Evolutionary conservation across 345 rosid species (phyloP), one percentile per base, ranked within the genome.

Genomic region (Dovyalis caffra): DNA sequence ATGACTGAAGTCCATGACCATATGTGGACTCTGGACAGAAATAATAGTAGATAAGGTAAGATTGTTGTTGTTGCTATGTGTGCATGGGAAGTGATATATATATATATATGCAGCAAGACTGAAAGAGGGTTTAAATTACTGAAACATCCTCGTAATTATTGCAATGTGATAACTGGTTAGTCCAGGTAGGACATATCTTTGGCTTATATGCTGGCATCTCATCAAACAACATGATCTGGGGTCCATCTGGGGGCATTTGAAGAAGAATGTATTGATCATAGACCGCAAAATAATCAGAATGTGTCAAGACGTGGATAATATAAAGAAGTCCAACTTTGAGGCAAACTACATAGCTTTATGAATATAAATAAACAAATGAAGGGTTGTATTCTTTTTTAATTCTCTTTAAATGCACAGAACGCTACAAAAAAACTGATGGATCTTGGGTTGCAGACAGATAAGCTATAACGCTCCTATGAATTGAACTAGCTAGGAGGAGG

Each of bases 1-100:
- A 8, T 72, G 38, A 23, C 73, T 34, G 77, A 73, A 75, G 77
- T 84, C 89, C 95, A 93, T 90, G 80, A 34, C 76, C n/a, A n/a
- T n/a, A n/a, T 70, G 14, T 69, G 71, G 64, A 70, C 56, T 9
- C 21, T 21, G 25, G 51, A 26, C 29, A 26, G 33, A 61, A 23
- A 14, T 11, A 29, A 23, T 21, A 35, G 62, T 8, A 1, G 58
- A 38, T 20, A 29, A 7, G 60, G n/a, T n/a, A 7, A 40, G 23
- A 8, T 16, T n/a, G n/a, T n/a, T n/a, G n/a, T 23, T 7, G 3
- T 40, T 43, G 12, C 1, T 29, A 60, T 40, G 56, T 37, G 53
- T 18, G 80, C 83, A 80, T 72, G 80, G 57, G 60, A 74, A 37
- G 4, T 3, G 43, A 64, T 71, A 72, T 15, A 5, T 16, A n/a